Evolutionary conservation across 441 rosid genomes (phyloP), one percentile per base, ranked within the genome.

Genomic region (Gossypium schwendimanii): DNA sequence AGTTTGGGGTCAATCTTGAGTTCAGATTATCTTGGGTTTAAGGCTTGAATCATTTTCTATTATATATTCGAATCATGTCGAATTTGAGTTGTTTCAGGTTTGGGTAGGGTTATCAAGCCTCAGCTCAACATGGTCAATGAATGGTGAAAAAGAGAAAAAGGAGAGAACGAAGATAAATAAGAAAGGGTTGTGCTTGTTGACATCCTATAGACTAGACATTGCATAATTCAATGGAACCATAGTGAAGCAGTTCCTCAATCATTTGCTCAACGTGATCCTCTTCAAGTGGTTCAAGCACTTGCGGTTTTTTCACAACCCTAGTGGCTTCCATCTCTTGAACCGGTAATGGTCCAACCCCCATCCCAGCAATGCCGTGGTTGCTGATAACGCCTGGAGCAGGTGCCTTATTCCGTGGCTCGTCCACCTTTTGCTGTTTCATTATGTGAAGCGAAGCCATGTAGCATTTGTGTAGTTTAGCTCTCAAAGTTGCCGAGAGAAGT

Each of bases 191-290:
- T 23, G 57, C 41, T 64, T 41, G 11, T 41, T 94, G 97, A 54
- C 67, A 52, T 63, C 14, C 23, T 50, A 45, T 57, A 36, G 57
- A 57, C 61, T 23, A 63, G 31, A 71, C 67, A 59, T 71, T 71
- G 76, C 96, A 88, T 5, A 94, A 79, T 85, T 94, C 97, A 36
- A 90, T 78, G 21, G 97, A 89, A 15, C 97, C 89, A 45, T 86
- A 87, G 64, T 94, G 87, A 77, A 88, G 89, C 72, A 94, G 71
- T 70, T 94, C 99, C 77, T 92, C 89, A n/a, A 94, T 94, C 99
- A 94, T 94, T 79, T 94, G 98, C 85, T 91, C 93, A 3, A 95
- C 89, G 67, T 95, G 94, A 76, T 91, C 92, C 57, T 95, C 99
- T 78, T 92, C 98, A 11, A 94, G 87, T 11, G 87, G 81, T 77